Conservation (phyloP, 192 early-diverging fungal genomes). For the Endogone sp. region DNA sequence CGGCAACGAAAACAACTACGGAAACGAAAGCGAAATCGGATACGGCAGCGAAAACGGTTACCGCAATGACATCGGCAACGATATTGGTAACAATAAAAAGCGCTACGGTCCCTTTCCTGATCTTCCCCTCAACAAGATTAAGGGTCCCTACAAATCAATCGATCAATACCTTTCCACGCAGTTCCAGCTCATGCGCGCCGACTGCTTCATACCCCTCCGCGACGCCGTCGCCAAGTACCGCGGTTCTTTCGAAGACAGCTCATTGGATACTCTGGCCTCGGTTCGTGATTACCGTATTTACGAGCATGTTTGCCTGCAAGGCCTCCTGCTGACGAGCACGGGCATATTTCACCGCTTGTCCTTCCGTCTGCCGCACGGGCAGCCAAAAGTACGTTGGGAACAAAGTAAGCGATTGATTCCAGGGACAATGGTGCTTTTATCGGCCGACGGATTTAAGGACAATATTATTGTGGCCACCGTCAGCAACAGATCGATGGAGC, state of each 20-base stretch:
- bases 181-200: conserved; percentile 46
- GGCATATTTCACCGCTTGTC: conserved; percentile 42
- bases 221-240: conserved; percentile 34
- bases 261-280: neutral
- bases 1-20: neutral
- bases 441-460: conserved; percentile 41
- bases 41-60: neutral
- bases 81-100: neutral
- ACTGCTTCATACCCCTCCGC: conserved; percentile 45
- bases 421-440: conserved; percentile 49
- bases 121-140: conserved; percentile 40
- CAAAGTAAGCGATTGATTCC: conserved; percentile 49
- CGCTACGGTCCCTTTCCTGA: conserved; percentile 18
- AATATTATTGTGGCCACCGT: conserved; percentile 45
- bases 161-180: conserved; percentile 52
- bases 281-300: conserved; percentile 14
- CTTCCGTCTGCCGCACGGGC: conserved; percentile 34
- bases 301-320: conserved; percentile 33
- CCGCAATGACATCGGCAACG: neutral
- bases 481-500: conserved; percentile 37
- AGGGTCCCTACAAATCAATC: conserved; percentile 33
- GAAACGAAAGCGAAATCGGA: no score
- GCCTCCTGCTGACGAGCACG: conserved; percentile 34
- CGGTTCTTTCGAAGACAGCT: neutral
- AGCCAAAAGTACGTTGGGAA: conserved; percentile 39